phyloP scores from a whole-genome alignment of 257 asterid genomes.

The Knoxia roxburghii region DNA sequence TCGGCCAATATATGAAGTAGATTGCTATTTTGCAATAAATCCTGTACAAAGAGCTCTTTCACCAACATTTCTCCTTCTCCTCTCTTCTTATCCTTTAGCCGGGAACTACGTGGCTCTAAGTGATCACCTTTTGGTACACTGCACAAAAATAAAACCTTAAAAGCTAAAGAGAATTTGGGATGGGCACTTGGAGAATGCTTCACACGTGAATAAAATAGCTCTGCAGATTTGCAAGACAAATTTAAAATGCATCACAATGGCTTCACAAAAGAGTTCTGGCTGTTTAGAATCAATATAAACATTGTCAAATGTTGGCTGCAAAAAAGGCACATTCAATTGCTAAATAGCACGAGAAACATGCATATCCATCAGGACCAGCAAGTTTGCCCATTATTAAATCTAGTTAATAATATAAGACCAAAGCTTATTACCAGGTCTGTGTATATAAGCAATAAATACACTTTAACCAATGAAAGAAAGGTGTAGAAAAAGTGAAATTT shows the following conservation, averaged over 20 bases:
- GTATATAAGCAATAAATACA: neutral
- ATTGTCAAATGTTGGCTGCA: neutral
- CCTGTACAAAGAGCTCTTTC: slow-evolving; percentile 73
- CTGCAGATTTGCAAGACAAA: slow-evolving; percentile 1
- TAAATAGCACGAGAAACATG: neutral
- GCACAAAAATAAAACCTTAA: slow-evolving; percentile 22
- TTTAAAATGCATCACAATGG: neutral
- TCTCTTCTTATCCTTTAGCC: slow-evolving; percentile 79
- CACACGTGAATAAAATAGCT: neutral
- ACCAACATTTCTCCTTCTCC: slow-evolving; percentile 85
- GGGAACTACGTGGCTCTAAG: slow-evolving; percentile 80
- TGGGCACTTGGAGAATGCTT: neutral
- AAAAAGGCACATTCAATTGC: neutral
- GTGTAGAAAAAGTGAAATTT: neutral
- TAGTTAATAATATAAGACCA: neutral
- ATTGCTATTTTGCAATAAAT: slow-evolving; percentile 64
- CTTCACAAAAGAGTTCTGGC: neutral
- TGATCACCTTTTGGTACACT: slow-evolving; percentile 55
- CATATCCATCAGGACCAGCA: too few species aligned
- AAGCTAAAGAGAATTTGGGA: slow-evolving; percentile 15
- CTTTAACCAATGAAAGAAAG: neutral
- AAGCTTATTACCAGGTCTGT: neutral
- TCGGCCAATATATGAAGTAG: slow-evolving; percentile 65
- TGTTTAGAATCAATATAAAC: neutral
- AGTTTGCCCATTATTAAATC: neutral